Base-by-base conservation (phyloP, 202 grass and related monocot genomes). In the Brachypodium distachyon region DNA sequence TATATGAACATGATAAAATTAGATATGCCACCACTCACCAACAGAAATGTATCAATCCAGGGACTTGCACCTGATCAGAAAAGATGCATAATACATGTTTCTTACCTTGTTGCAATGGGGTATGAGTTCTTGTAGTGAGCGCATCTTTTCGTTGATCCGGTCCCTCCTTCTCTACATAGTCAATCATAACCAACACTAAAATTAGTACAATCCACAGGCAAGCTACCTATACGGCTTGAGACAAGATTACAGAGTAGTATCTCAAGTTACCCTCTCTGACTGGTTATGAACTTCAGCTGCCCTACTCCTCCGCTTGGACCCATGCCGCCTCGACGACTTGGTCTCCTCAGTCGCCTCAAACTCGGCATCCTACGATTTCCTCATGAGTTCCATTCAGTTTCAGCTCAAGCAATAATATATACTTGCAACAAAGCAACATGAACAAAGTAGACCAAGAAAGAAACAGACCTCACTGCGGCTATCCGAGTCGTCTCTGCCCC, bases 101-200 rank as follows among this genome's bases (percentile, higher is more conserved):
- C 37, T 58, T 83, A 92, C 96, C 83, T 95, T 99, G 81, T 99
- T 95, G 77, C 92, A 96, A 76, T 99, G 89, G 0, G 96, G 96
- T 86, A 98, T 83, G 25, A 98, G 81, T 80, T 98, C 96, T 75
- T 95, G 96, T 74, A 98, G 42, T 1, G 91, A 81, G 0, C 87
- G 85, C 91, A 98, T 92, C 82, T 98, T 98, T 39, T 98, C 96
- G 38, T 98, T 98, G 55, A 99, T 99, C 61, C 96, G 79, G 22
- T 99, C 89, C 33, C 96, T 92, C 90, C 96, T 92, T 87, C 85
- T 90, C 96, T 99, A 48, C 77, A 89, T 65, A 12, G 21, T 38
- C 0, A 79, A 39, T 61, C 79, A 64, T 1, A 50, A 51, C 33
- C 34, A 64, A 70, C 12, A 25, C 9, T 8, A n/a, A n/a, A n/a